Base-by-base conservation (phyloP, 352 stramenopile species). In the Pythium oligandrum region DNA sequence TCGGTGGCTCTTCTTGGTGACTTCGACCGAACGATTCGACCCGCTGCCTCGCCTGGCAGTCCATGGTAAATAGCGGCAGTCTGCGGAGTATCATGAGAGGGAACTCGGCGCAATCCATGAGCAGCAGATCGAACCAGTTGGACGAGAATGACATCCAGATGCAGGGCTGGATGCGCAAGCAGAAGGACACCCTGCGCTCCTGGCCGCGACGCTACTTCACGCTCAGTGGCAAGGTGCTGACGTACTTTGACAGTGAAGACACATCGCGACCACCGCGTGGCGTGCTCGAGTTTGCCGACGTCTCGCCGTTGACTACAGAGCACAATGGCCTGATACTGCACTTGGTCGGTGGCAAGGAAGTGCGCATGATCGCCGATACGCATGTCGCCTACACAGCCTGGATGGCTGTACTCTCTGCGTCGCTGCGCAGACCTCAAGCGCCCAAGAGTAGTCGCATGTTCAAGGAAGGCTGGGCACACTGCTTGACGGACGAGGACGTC, bases 161-260 rank as follows among this genome's bases (percentile, higher is more conserved):
- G 77, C 76, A 87, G 54, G 80, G 80, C 34, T 91, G 80, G 80
- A 91, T 91, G 80, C 71, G 75, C 35, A 91, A 91, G 59, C 80
- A 91, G 64, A 91, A 91, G 59, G 75, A 87, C 53, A 86, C 80
- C 55, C 64, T 86, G 58, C 75, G 75, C 34, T 86, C 71, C 10
- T 90, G 77, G 77, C 67, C 67, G 44, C 72, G 73, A 4, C 70
- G 80, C 36, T 91, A 87, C 61, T 91, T 91, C 58, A 83, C 74
- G 40, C 73, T 91, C 35, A 83, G 64, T 47, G 80, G 77, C 45
- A 86, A 86, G 52, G 57, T 73, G 51, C 57, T 91, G 9, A 88
- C 80, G 8, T 91, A 91, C 67, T 91, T 83, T 57, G 80, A 91
- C 58, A 91, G 80, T 55, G 80, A 91, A 52, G 75, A 91, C 61